Percentiles rank a stretch among this genome's conserved stretches.
Evolutionary conservation across 495 filamentous ascomycete species (phyloP).

Genomic region (Neurospora africana): DNA sequence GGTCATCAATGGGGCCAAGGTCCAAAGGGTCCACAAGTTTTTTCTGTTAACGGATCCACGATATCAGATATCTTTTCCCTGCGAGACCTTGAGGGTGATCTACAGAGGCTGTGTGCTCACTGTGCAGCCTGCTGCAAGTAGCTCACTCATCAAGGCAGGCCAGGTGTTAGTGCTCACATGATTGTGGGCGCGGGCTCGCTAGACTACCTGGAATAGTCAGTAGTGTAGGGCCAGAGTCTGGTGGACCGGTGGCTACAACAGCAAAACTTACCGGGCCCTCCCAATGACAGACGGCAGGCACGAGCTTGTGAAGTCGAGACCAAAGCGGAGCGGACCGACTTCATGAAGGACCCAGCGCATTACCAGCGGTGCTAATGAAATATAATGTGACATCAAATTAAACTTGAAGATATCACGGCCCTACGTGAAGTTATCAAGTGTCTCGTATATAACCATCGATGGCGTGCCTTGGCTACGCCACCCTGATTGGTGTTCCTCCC

Average conservation of each 20-base stretch:
- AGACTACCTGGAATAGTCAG: too few relatives aligned
- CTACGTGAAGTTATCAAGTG: neutral
- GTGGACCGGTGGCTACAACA: too few relatives aligned
- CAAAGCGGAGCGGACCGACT: neutral
- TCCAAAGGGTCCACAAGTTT: too few relatives aligned
- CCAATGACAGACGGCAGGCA: too few relatives aligned
- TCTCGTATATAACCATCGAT: too few relatives aligned
- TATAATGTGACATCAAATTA: neutral
- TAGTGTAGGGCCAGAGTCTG: neutral
- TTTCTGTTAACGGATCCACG: neutral
- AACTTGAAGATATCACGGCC: neutral
- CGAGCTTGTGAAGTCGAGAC: neutral
- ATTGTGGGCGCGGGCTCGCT: too few relatives aligned
- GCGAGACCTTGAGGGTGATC: neutral
- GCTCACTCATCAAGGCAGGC: neutral
- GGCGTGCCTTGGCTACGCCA: neutral
- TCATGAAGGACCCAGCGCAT: neutral
- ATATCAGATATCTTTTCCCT: neutral
- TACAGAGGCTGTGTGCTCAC: neutral
- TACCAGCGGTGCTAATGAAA: neutral
- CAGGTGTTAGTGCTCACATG: neutral
- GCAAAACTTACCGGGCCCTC: too few relatives aligned
- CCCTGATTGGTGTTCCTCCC: neutral
- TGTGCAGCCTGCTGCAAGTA: neutral
- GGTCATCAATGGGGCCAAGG: too few relatives aligned